Conservation (phyloP, 1,284 basidiomycete genomes). For the Cryptococcus wingfieldii region DNA sequence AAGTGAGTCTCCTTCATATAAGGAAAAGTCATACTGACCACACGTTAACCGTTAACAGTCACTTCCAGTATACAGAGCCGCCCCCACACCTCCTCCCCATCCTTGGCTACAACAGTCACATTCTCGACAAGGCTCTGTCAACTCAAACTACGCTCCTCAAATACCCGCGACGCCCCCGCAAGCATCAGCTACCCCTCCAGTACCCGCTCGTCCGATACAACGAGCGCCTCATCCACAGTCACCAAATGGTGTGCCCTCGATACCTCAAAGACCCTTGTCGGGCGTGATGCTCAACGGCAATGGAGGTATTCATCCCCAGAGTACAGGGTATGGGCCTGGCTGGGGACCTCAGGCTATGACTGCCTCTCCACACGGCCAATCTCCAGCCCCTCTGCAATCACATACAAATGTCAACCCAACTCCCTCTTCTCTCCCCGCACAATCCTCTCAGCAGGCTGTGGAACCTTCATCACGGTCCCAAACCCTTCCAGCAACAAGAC, state of each 20-base stretch:
- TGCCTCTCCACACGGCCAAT: conserved; percentile 11
- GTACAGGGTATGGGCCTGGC: neutral
- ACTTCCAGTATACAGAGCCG: conserved; percentile 31
- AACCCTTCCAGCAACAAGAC: conserved; percentile 9
- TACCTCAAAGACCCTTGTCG: conserved; percentile 11
- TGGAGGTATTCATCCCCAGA: neutral
- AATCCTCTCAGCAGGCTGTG: neutral
- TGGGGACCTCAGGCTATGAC: conserved; percentile 11
- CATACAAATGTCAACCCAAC: neutral
- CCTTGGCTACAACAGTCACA: conserved; percentile 13
- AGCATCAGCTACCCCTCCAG: conserved; percentile 16
- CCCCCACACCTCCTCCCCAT: conserved; percentile 31
- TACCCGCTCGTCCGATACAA: conserved; percentile 21
- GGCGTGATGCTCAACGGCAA: too few relatives aligned
- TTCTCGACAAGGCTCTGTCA: conserved; percentile 15
- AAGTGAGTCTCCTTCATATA: conserved; percentile 3
- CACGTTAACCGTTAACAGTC: conserved; percentile 2
- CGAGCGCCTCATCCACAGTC: conserved; percentile 5
- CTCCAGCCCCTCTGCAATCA: neutral
- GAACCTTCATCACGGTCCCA: neutral
- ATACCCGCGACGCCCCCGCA: conserved; percentile 4
- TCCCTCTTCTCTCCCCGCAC: neutral
- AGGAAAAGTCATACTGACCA: neutral
- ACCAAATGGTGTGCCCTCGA: neutral
- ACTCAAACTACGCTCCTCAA: conserved; percentile 3